phyloP scores from a whole-genome alignment of 2,329 filamentous ascomycete species.

The Botryotinia globosa region DNA sequence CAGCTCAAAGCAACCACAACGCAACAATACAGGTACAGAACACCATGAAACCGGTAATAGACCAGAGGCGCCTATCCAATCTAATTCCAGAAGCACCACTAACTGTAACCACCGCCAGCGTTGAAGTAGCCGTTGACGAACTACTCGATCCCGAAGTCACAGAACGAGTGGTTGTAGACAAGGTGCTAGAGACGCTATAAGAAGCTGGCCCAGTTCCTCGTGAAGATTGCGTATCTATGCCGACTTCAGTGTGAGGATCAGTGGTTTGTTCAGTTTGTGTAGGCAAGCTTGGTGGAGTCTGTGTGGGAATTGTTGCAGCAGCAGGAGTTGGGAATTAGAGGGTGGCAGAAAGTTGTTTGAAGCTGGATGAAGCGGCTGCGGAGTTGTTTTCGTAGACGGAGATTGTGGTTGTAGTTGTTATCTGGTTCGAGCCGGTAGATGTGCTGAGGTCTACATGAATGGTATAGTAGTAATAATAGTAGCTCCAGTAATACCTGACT shows the following conservation, averaged over 20 bases:
- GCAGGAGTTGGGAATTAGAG: neutral
- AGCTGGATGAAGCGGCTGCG: neutral
- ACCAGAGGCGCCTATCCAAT: neutral
- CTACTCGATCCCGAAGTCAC: neutral
- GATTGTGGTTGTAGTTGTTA: neutral
- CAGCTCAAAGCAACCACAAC: neutral
- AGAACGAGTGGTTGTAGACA: neutral
- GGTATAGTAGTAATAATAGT: neutral
- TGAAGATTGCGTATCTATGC: neutral
- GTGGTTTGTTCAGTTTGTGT: neutral
- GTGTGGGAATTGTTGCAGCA: neutral
- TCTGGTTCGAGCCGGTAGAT: neutral
- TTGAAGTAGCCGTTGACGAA: neutral
- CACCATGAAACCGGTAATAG: neutral
- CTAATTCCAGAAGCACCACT: neutral
- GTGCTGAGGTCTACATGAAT: neutral
- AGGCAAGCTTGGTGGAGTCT: neutral
- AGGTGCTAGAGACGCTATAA: neutral
- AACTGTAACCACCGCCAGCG: neutral
- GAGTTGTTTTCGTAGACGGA: neutral
- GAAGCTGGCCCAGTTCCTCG: neutral
- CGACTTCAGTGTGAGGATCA: neutral
- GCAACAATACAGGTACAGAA: no score
- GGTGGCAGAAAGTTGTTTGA: neutral
- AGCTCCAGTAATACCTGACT: neutral